These are phyloP conservation scores for Sideroxylon spinosum DNA, from an alignment of 179 eudicot genomes.

Conservation along the genomic window DNA sequence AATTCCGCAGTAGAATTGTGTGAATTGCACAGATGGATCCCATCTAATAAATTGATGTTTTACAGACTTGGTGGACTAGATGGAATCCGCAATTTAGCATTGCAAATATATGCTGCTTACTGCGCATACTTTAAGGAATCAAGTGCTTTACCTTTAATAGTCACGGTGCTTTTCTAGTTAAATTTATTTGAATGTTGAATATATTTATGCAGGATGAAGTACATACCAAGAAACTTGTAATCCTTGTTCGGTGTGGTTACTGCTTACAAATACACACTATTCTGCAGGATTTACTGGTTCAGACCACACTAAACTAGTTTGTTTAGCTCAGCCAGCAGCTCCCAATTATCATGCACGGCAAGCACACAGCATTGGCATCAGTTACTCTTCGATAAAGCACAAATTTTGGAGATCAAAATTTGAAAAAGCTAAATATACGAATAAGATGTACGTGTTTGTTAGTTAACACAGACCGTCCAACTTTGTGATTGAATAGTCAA, in stretches of 20 bases:
- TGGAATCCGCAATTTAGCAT: neutral
- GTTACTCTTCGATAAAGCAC: neutral
- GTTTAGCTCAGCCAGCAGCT: neutral
- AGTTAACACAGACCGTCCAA: neutral
- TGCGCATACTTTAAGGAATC: neutral
- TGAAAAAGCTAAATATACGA: neutral
- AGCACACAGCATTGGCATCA: neutral
- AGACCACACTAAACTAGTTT: neutral
- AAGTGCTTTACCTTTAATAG: neutral
- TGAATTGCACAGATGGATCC: neutral
- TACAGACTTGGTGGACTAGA: neutral
- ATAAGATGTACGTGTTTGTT: neutral
- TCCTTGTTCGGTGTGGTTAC: neutral
- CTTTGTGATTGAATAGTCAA: conserved; percentile 3
- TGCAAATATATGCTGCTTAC: neutral
- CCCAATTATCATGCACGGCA: neutral
- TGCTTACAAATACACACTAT: neutral
- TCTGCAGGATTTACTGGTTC: neutral
- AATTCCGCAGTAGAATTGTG: neutral
- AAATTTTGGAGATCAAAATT: neutral
- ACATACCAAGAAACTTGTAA: conserved; percentile 4
- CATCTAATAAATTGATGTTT: neutral
- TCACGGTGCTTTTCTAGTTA: neutral
- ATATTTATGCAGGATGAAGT: neutral
- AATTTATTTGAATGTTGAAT: neutral